phyloP scores from a whole-genome alignment of 2,329 filamentous ascomycete genomes.

The Fusarium sp. region DNA sequence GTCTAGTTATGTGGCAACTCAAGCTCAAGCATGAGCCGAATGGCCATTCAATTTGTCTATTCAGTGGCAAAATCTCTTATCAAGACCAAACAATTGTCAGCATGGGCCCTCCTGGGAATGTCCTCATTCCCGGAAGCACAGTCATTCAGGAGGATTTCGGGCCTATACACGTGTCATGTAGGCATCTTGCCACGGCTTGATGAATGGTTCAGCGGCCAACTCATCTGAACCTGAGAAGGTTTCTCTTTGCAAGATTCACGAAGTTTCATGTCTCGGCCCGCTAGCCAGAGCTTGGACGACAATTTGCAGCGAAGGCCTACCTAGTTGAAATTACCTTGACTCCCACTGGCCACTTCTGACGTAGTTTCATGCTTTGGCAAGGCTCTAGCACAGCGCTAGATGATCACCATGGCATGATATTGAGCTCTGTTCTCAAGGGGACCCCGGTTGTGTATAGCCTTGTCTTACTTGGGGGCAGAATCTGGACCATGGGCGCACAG shows the following conservation, averaged over 20 bases:
- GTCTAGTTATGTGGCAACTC: neutral
- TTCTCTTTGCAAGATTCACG: constrained; percentile 32
- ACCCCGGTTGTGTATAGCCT: constrained; percentile 19
- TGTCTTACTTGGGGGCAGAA: constrained; percentile 28
- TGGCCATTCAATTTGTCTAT: neutral
- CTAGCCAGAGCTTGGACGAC: constrained; percentile 24
- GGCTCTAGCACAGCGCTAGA: constrained; percentile 20
- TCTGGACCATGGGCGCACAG: constrained; percentile 14
- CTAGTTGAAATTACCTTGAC: constrained; percentile 24
- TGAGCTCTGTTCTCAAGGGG: constrained; percentile 20
- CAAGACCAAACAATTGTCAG: constrained; percentile 16
- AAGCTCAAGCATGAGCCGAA: neutral
- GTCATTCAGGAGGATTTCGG: constrained; percentile 14
- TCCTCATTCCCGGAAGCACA: constrained; percentile 28
- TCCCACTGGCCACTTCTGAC: constrained; percentile 16
- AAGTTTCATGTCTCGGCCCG: constrained; percentile 33
- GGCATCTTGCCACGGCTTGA: constrained; percentile 12
- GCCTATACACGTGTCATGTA: constrained; percentile 38
- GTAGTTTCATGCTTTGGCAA: constrained; percentile 2
- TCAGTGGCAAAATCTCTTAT: neutral
- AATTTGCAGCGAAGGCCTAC: constrained; percentile 18
- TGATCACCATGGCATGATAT: constrained; percentile 36
- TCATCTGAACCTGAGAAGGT: constrained; percentile 20
- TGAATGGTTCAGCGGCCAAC: constrained; percentile 2
- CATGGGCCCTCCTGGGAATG: constrained; percentile 27